Base-by-base conservation (phyloP, 176 grass and related monocot species). In the Eremochloa ophiuroides region DNA sequence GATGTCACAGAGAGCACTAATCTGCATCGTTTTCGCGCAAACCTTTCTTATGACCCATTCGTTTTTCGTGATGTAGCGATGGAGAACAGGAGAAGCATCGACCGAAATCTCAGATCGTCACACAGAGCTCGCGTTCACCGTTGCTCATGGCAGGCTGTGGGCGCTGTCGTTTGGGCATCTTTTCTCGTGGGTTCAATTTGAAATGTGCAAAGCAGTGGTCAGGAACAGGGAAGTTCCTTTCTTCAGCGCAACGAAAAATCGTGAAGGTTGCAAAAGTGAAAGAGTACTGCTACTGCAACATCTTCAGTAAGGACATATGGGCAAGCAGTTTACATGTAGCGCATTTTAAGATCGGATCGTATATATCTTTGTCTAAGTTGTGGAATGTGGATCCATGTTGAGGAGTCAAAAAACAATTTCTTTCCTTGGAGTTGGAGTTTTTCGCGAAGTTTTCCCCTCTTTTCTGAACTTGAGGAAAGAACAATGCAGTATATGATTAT, bases 111-210 rank as follows among this genome's bases (percentile, higher is more conserved):
- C 27, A 60, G 9, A 66, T 30, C 9, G 28, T 61, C 46, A 28
- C 66, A 10, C 6, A 30, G 35, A 29, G 17, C 58, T 64, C 67
- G 47, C 17, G 17, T 14, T 82, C 79, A 51, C 27, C 14, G 23
- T 69, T 69, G 35, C 66, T 37, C 63, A 61, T 13, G 22, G 35
- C 17, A 16, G 39, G 67, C 67, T 44, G 63, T 5, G 31, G 29
- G 5, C 31, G 44, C 48, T 30, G 30, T 71, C 48, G 48, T 27
- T 41, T 42, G 41, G 62, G 28, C 71, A 71, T 85, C 55, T 59
- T 89, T 77, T 85, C 64, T 72, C 83, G 65, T 85, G 82, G 72
- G 55, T 79, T 31, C 47, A 43, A 83, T 56, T 51, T 66, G 56
- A 40, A 56, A 30, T 39, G 1, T 27, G 56, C 26, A 44, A 51